Evolutionary conservation across 163 green algal species (phyloP).

Genomic region (Smithsoniella earleae): DNA sequence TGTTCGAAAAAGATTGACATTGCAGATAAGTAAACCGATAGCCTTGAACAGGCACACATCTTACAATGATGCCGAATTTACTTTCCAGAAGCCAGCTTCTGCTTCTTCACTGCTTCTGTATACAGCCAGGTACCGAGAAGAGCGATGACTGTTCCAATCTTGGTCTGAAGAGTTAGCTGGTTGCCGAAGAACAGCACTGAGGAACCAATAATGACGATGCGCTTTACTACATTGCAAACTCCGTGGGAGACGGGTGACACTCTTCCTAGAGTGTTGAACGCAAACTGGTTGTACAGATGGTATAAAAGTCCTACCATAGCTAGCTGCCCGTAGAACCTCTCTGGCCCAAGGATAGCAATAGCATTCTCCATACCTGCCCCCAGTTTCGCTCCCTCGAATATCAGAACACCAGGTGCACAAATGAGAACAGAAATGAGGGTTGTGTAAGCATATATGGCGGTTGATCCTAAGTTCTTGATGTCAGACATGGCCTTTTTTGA

Average conservation of each 20-base stretch:
- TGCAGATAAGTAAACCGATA: too few species aligned
- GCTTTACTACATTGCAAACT: constrained; percentile 99
- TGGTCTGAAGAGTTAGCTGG: constrained; percentile 68
- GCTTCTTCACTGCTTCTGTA: constrained; percentile 54
- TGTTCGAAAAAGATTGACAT: too few species aligned
- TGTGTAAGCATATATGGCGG: constrained; percentile 93
- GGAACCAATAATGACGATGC: constrained; percentile 93
- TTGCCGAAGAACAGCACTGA: constrained; percentile 86
- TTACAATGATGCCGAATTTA: too few species aligned
- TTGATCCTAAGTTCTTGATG: constrained; percentile 83
- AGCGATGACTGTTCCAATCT: constrained; percentile 60
- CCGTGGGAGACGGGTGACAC: constrained; percentile 92
- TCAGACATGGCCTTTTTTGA: constrained; percentile 81
- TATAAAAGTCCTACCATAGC: constrained; percentile 90
- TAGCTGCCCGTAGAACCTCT: constrained; percentile 76
- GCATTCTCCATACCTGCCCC: constrained; percentile 34
- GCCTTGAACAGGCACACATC: too few species aligned
- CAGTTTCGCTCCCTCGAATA: constrained; percentile 70
- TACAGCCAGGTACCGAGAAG: constrained; percentile 84
- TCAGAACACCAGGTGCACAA: constrained; percentile 71
- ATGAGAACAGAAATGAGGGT: constrained; percentile 90
- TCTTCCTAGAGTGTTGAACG: constrained; percentile 92
- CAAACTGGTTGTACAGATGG: constrained; percentile 99
- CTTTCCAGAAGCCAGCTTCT: too few species aligned
- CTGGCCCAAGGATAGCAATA: constrained; percentile 20